These are phyloP conservation scores for Lecanosticta acicola DNA, from an alignment of 2,329 filamentous ascomycete species.

Conservation along the genomic window DNA sequence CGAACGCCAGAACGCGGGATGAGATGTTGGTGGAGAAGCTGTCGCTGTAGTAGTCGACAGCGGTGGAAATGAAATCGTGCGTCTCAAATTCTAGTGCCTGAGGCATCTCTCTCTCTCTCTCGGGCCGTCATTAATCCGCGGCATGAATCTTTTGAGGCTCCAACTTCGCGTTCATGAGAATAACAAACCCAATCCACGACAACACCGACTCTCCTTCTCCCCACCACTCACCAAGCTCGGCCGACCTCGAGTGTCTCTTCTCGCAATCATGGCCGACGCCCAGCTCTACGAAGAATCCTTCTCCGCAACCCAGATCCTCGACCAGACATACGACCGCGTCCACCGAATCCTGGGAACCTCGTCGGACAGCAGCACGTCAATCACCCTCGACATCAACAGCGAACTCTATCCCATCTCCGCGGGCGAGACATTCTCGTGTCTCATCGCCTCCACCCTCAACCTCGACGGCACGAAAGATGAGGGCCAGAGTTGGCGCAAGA, in stretches of 20 bases:
- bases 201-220: not conserved
- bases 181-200: too few species aligned
- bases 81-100: too few species aligned
- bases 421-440: conserved; percentile 72
- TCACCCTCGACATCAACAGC: conserved; percentile 88
- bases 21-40: too few species aligned
- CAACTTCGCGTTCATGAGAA: too few species aligned
- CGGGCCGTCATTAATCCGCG: too few species aligned
- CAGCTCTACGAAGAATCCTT: conserved; percentile 25
- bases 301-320: conserved; percentile 54
- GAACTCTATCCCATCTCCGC: conserved; percentile 76
- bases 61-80: too few species aligned
- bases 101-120: too few species aligned
- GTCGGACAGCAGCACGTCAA: conserved; percentile 64
- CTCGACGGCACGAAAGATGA: conserved; percentile 69
- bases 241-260: not conserved
- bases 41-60: too few species aligned
- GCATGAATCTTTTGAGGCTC: too few species aligned
- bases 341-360: conserved; percentile 76
- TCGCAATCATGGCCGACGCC: conserved; percentile 18
- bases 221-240: not conserved
- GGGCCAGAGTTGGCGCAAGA: conserved; percentile 59
- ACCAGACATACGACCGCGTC: conserved; percentile 91
- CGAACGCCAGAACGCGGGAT: too few species aligned
- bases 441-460: conserved; percentile 77